Evolutionary conservation across 1,284 basidiomycete genomes (phyloP).

Genomic region (Schizophyllum commune): DNA sequence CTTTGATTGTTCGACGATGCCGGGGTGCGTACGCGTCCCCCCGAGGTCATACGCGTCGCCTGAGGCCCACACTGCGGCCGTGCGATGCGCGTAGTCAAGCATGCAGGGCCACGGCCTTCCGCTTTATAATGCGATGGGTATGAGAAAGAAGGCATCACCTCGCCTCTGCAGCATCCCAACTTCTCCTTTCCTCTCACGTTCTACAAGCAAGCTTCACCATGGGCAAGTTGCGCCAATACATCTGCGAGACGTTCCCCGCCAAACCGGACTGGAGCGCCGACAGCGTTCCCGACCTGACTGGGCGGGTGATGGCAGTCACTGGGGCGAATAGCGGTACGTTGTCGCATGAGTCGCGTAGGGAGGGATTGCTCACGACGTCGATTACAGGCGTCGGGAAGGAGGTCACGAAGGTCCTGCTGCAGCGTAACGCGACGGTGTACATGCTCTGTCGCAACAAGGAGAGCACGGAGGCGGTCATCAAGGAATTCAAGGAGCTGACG

Average conservation of each 20-base stretch:
- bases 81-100: too few relatives aligned
- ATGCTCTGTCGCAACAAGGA: constrained; percentile 41
- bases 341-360: not conserved
- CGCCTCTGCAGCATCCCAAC: too few relatives aligned
- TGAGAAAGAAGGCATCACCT: too few relatives aligned
- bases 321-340: constrained; percentile 16
- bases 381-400: constrained; percentile 24
- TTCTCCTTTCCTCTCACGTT: too few relatives aligned
- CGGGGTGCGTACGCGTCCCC: too few relatives aligned
- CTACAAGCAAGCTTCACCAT: too few relatives aligned
- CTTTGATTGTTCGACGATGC: too few relatives aligned
- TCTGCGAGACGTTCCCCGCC: constrained; percentile 15
- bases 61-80: too few relatives aligned
- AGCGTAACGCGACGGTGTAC: constrained; percentile 55
- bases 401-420: constrained; percentile 35
- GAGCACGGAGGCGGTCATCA: constrained; percentile 41
- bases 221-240: constrained; percentile 17
- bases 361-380: not conserved
- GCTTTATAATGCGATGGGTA: too few relatives aligned
- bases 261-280: constrained; percentile 9
- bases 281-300: constrained; percentile 15
- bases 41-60: too few relatives aligned
- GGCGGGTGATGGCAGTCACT: constrained; percentile 19
- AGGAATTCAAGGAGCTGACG: constrained; percentile 35
- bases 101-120: too few relatives aligned